Base-by-base conservation (phyloP, 2,329 filamentous ascomycete species). In the Ophiostoma quercus region DNA sequence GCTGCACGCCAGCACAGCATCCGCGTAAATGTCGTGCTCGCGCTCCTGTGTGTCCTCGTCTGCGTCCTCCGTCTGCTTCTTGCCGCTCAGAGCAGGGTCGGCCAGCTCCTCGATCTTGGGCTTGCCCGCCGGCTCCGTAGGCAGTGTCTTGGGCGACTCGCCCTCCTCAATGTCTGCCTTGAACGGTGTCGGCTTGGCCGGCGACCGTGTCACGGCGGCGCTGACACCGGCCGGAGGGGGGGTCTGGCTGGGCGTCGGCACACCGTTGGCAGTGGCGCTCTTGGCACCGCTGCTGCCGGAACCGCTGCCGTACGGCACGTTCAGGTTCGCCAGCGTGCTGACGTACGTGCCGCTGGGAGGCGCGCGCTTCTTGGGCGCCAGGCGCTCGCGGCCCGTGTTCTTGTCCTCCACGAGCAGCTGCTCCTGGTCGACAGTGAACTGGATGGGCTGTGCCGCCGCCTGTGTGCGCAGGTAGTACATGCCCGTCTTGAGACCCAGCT, bases 391-490 rank as follows among this genome's bases (percentile, higher is more conserved):
- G 74, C 90, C 88, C 66, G 94, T 83, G 75, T 90, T 92, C 74
- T 88, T 92, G 78, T 99, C 95, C 54, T 87, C 87, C 66, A 97
- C 88, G 83, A 93, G 92, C 75, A 99, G 88, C 70, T 92, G 91
- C 81, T 97, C 92, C 81, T 99, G 94, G 79, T 99, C 95, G 77
- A 99, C 95, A 4, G 95, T 99, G 84, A 99, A 99, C 81, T 99
- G 95, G 75, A 99, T 99, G 69, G 95, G 95, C 66, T 94, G 93
- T 22, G 94, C 94, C 47, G 95, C 95, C 73, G 95, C 95, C 88
- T 96, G 95, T 66, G 95, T 99, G 77, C 95, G 92, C 76, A 99
- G 89, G 82, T 99, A 99, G 89, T 99, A 99, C 95, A 99, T 98
- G 84, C 95, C 95, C 47, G 95, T 99, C 90, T 99, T 99, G 75